phyloP scores from a whole-genome alignment of 331 rosid species.

The Malus hybrid region DNA sequence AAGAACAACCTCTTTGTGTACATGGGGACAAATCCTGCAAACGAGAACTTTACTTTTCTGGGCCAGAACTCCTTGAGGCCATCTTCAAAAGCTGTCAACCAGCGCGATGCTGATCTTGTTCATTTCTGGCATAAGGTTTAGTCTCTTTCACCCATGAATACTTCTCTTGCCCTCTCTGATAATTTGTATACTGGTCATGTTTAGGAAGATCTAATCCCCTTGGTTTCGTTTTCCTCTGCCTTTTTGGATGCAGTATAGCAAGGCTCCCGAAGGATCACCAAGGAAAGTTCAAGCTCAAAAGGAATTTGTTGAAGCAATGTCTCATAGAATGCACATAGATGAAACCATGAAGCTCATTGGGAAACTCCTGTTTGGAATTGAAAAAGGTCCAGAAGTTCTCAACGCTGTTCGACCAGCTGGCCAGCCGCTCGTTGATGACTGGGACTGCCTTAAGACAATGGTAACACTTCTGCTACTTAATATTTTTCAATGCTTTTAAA shows the following conservation, averaged over 20 bases:
- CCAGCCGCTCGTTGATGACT: slow-evolving; percentile 71
- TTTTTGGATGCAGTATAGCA: slow-evolving; percentile 50
- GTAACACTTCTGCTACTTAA: slow-evolving; percentile 25
- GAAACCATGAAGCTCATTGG: slow-evolving; percentile 63
- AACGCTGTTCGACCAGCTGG: slow-evolving; percentile 49
- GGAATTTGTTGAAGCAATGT: slow-evolving; percentile 78
- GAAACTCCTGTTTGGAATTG: slow-evolving; percentile 72
- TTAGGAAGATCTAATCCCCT: background rate
- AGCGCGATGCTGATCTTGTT: slow-evolving; percentile 91
- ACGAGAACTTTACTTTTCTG: slow-evolving; percentile 62
- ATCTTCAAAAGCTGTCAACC: slow-evolving; percentile 56
- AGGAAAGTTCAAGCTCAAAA: slow-evolving; percentile 72
- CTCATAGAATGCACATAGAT: slow-evolving; percentile 81
- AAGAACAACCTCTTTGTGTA: slow-evolving; percentile 35
- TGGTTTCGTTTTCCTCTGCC: background rate
- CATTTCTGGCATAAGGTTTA: slow-evolving; percentile 95
- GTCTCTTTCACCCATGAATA: background rate
- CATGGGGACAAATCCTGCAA: slow-evolving; percentile 87
- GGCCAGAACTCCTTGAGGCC: slow-evolving; percentile 57
- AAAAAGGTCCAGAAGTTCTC: slow-evolving; percentile 66
- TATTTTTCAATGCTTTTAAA: slow-evolving; percentile 6
- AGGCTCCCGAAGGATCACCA: slow-evolving; percentile 75
- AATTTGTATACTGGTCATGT: background rate
- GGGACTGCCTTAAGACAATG: slow-evolving; percentile 74
- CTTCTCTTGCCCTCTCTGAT: background rate